A percentile compares a stretch with the other conserved stretches of the same genome.
Evolutionary conservation across 352 stramenopile genomes (phyloP).

Genomic region (Phytophthora kernoviae): DNA sequence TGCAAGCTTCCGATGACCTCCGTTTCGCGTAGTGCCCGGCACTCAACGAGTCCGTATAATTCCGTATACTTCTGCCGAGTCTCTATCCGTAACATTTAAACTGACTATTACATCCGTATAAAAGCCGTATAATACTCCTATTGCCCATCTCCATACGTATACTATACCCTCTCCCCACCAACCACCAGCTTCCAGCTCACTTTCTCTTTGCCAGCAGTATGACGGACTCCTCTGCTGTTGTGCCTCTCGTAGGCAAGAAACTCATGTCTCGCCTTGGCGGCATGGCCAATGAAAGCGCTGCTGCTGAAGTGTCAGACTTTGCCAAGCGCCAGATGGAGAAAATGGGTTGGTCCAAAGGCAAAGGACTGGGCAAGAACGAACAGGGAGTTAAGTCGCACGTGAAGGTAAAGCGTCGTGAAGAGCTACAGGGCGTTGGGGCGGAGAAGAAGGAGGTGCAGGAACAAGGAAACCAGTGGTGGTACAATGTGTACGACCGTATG

Average conservation of each 20-base stretch:
- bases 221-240: constrained; percentile 17
- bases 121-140: too few species aligned
- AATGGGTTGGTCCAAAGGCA: constrained; percentile 96
- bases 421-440: constrained; percentile 91
- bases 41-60: too few species aligned
- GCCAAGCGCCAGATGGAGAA: constrained; percentile 91
- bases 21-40: too few species aligned
- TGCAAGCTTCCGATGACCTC: too few species aligned
- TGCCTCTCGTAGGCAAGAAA: constrained; percentile 88
- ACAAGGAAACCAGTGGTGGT: constrained; percentile 88
- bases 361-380: constrained; percentile 95
- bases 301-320: constrained; percentile 73
- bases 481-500: constrained; percentile 87
- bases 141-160: too few species aligned
- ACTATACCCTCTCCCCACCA: constrained; percentile 2
- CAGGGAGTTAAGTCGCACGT: constrained; percentile 94
- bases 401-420: constrained; percentile 93
- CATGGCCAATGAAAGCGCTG: constrained; percentile 83
- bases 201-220: constrained; percentile 6
- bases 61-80: too few species aligned
- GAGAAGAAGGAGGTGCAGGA: constrained; percentile 74
- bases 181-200: constrained; percentile 1
- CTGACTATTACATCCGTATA: too few species aligned
- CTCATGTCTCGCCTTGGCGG: constrained; percentile 71
- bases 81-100: too few species aligned